Evolutionary conservation across 805 yeast genomes (phyloP), one percentile per base, ranked within the genome.

Genomic region (Suhomyces sp.): DNA sequence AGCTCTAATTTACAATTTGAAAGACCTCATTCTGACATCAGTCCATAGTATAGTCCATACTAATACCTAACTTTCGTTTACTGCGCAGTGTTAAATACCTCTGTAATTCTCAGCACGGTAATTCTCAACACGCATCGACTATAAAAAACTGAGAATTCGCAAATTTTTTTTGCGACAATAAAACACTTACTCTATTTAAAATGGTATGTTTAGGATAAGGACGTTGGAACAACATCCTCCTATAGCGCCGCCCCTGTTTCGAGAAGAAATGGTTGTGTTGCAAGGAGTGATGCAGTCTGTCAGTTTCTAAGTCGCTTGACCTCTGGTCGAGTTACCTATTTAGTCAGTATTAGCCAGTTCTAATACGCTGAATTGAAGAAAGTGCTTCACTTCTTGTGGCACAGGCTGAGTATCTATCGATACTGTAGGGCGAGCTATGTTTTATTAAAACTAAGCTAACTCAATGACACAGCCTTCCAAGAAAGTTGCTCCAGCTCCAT

Each of bases 401-500:
- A 59, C 59, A 60, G 64, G 64, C 64, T 61, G 64, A 61, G 64
- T 55, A 57, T 60, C 62, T 25, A 21, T 19, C 24, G 62, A 59
- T 60, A 56, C 64, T 61, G 64, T 61, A 61, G 63, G 60, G 62
- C 57, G 57, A 43, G 46, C 51, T 44, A 50, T 37, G 53, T 55
- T 46, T 52, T 49, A 45, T 49, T 57, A 57, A 58, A 60, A 57
- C 57, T 57, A 52, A 56, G 31, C 58, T 53, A 40, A 52, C 51
- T 53, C 54, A 51, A 53, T 54, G 56, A 54, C 57, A 57, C 58
- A 56, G 58, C 60, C 60, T 49, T 52, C 61, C 56, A 73, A 73
- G 73, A 73, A 71, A 69, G 77, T 73, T 61, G 78, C 78, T 60
- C 75, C 75, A 69, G 76, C 76, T 57, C 77, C 78, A 54, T 72